Evolutionary conservation across 495 filamentous ascomycete genomes (phyloP), one percentile per base, ranked within the genome.

Genomic region (Penicillium coffeae): DNA sequence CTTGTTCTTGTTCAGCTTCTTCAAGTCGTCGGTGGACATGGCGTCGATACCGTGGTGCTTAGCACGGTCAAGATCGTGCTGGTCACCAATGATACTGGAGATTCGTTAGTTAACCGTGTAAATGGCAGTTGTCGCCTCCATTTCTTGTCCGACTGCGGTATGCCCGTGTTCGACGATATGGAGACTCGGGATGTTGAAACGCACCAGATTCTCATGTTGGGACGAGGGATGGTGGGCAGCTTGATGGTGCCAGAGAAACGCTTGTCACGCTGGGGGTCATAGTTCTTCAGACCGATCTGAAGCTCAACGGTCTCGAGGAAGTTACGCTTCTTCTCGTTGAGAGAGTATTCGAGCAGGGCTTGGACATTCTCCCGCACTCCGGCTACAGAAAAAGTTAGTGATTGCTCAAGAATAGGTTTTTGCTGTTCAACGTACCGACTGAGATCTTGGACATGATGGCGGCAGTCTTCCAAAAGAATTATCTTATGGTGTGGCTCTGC

Each of bases 1-100:
- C 86, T 98, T 98, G 88, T 98, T 98, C 88, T 97, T 98, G 85
- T 98, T 98, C 56, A 98, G 87, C 86, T 98, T 98, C 87, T 97
- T 97, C 73, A 98, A 77, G 74, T 98, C 93, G 63, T 98, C 93
- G 53, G 87, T 75, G 66, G 88, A 93, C 91, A 97, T 97, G 74
- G 91, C 90, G 60, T 98, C 93, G 58, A 96, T 81, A 64, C 88
- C 89, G 63, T 89, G 87, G 78, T 98, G 93, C 84, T 98, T 98
- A 54, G 93, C 91, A 77, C 93, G 89, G 71, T 98, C 93, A 66
- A 98, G 95, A 84, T 98, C 93, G 81, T 96, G 90, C 82, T 98
- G 93, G 82, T 98, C 93, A 84, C 93, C 93, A 58, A 98, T 83
- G 68, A 98, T 85, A 80, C 83, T 89, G 55, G 30, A 36, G 45